A percentile compares a stretch with the other conserved stretches of the same genome.
Evolutionary conservation across 2,329 filamentous ascomycete species (phyloP).

Genomic region (Fusarium sarcochroum): DNA sequence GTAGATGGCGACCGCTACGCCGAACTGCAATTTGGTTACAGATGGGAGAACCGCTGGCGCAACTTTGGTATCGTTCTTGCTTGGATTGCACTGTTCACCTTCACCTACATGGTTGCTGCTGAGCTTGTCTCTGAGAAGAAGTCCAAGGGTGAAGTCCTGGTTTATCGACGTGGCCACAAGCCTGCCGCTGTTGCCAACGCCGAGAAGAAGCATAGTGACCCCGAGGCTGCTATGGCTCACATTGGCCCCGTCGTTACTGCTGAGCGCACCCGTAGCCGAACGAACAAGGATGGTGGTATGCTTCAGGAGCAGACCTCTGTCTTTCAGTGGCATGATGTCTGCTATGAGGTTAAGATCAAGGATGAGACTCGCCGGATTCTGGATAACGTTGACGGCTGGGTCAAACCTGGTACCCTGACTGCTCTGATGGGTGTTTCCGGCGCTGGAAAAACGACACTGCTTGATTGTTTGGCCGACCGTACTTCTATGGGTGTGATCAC

Average conservation of each 20-base stretch:
- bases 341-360: slow-evolving; percentile 85
- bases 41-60: slow-evolving; percentile 73
- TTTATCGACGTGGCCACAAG: slow-evolving; percentile 79
- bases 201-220: slow-evolving; percentile 74
- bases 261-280: slow-evolving; percentile 54
- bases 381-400: slow-evolving; percentile 91
- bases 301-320: slow-evolving; percentile 75
- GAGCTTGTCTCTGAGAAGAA: slow-evolving; percentile 76
- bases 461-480: slow-evolving; percentile 88
- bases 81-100: slow-evolving; percentile 73
- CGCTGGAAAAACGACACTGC: slow-evolving; percentile 92
- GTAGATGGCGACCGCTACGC: slow-evolving; percentile 66
- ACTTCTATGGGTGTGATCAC: slow-evolving; percentile 90
- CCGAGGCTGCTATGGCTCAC: slow-evolving; percentile 65
- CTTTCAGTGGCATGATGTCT: slow-evolving; percentile 89
- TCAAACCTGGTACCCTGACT: slow-evolving; percentile 91
- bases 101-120: slow-evolving; percentile 73
- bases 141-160: slow-evolving; percentile 82
- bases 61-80: slow-evolving; percentile 79
- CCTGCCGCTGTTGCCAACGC: slow-evolving; percentile 69
- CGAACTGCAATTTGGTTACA: slow-evolving; percentile 64
- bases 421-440: slow-evolving; percentile 93
- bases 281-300: slow-evolving; percentile 60
- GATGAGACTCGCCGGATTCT: slow-evolving; percentile 80
- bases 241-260: slow-evolving; percentile 65